These are phyloP conservation scores for Lentinus tigrinus DNA, from an alignment of 768 basidiomycete species.

Conservation along the genomic window DNA sequence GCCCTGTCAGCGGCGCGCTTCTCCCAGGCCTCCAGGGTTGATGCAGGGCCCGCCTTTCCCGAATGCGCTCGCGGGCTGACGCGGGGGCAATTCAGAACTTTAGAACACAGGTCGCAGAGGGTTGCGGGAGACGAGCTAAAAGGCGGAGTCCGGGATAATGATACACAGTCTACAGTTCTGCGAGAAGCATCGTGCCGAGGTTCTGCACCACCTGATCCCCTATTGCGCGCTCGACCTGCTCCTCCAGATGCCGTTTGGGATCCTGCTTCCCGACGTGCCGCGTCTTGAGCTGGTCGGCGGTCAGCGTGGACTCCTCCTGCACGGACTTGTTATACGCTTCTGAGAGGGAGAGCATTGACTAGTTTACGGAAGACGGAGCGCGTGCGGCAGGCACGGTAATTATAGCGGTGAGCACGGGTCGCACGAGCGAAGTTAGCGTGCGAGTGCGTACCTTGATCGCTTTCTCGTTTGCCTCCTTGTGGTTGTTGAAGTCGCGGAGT, in stretches of 20 bases:
- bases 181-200: constrained; percentile 90
- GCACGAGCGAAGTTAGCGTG: constrained; percentile 22
- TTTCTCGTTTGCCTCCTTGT: constrained; percentile 88
- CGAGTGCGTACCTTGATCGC: constrained; percentile 79
- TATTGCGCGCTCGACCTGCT: constrained; percentile 97
- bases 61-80: too few relatives aligned
- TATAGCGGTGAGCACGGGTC: constrained; percentile 7
- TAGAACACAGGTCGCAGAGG: too few relatives aligned
- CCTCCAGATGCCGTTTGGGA: constrained; percentile 96
- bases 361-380: constrained; percentile 6
- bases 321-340: constrained; percentile 97
- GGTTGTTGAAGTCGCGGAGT: constrained; percentile 83
- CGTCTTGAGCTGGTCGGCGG: constrained; percentile 91
- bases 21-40: background rate
- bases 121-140: constrained; percentile 5
- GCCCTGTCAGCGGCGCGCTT: background rate
- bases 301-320: constrained; percentile 95
- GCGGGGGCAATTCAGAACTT: constrained; percentile 12
- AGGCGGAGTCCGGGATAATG: constrained; percentile 17
- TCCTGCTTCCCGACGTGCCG: constrained; percentile 97
- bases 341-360: constrained; percentile 93
- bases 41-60: background rate
- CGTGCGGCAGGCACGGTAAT: constrained; percentile 4
- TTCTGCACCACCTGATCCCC: constrained; percentile 96
- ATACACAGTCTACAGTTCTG: constrained; percentile 66